phyloP scores from a whole-genome alignment of 2,329 filamentous ascomycete species.

The Kalmusia sp. region DNA sequence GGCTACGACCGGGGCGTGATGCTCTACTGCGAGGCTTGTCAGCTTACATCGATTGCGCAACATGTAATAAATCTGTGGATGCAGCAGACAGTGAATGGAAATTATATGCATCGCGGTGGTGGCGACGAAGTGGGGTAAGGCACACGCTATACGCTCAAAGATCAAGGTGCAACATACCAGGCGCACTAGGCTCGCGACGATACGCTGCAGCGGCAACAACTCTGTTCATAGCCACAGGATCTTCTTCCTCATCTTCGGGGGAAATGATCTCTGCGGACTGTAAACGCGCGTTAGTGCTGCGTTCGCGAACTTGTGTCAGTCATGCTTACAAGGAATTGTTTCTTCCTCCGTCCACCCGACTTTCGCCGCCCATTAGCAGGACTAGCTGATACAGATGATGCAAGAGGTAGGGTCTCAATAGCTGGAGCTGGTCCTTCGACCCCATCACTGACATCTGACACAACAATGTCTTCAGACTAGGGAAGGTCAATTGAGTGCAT shows the following conservation, averaged over 20 bases:
- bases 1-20: constrained; percentile 12
- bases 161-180: constrained; percentile 30
- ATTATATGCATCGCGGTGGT: neutral
- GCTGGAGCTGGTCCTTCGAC: constrained; percentile 11
- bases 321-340: constrained; percentile 38
- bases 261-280: constrained; percentile 39
- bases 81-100: neutral
- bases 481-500: constrained; percentile 16
- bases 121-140: constrained; percentile 12
- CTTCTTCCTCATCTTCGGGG: constrained; percentile 38
- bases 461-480: constrained; percentile 41
- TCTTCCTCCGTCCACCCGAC: constrained; percentile 35
- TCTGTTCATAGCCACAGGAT: constrained; percentile 28
- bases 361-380: constrained; percentile 32
- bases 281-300: constrained; percentile 3
- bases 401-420: constrained; percentile 12
- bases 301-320: neutral
- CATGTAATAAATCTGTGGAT: neutral
- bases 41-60: neutral
- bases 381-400: constrained; percentile 18
- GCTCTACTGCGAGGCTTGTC: constrained; percentile 19
- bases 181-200: constrained; percentile 31
- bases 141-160: constrained; percentile 11
- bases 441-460: constrained; percentile 35
- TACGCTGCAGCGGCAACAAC: constrained; percentile 18